phyloP scores from a whole-genome alignment of 192 early-diverging fungal genomes.

The Umbelopsis vinacea region DNA sequence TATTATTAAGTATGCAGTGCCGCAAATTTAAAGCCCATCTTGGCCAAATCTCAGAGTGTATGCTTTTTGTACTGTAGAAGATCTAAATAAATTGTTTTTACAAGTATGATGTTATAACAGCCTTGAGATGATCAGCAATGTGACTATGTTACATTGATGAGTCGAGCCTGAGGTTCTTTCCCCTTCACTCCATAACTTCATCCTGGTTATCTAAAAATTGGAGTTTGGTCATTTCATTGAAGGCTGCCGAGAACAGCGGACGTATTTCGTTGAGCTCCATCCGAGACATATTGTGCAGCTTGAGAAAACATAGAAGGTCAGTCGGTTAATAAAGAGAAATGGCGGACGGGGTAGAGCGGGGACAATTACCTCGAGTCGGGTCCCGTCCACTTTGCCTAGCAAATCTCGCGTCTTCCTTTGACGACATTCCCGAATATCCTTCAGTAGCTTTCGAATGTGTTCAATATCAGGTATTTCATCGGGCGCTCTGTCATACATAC shows the following conservation, averaged over 20 bases:
- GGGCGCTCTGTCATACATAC: slow-evolving; percentile 55
- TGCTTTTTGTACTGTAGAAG: slow-evolving; percentile 1
- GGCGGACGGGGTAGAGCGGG: no score
- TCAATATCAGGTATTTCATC: slow-evolving; percentile 85
- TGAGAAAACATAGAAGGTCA: slow-evolving; percentile 20
- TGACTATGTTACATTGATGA: no score
- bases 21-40: background rate
- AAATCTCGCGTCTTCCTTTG: slow-evolving; percentile 80
- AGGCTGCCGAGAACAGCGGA: slow-evolving; percentile 85
- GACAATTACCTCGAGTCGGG: slow-evolving; percentile 67
- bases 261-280: slow-evolving; percentile 94
- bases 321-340: background rate
- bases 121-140: no score
- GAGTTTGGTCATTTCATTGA: slow-evolving; percentile 68
- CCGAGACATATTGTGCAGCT: slow-evolving; percentile 82
- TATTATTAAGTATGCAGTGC: background rate
- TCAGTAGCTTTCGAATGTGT: slow-evolving; percentile 71
- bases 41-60: background rate
- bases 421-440: slow-evolving; percentile 83
- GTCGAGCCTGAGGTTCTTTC: background rate
- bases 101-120: no score
- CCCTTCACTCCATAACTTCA: background rate
- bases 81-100: background rate
- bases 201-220: slow-evolving; percentile 24
- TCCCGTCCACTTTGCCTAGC: slow-evolving; percentile 65